These are phyloP conservation scores for Blastobotrys muscicola DNA, from an alignment of 805 yeast genomes.

Conservation along the genomic window DNA sequence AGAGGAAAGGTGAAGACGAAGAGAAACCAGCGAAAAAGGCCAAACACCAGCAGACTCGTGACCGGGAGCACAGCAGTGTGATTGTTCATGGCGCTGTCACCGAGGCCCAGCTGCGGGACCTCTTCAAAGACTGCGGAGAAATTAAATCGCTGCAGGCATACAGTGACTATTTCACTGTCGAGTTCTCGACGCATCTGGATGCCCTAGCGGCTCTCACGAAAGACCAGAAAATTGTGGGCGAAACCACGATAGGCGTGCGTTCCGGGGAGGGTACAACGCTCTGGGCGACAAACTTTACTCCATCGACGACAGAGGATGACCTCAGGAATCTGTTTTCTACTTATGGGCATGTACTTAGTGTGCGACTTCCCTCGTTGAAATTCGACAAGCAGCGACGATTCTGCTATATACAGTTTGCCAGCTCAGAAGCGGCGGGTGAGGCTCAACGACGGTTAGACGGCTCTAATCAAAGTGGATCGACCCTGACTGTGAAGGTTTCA, in stretches of 20 bases:
- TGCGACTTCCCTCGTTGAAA: constrained; percentile 57
- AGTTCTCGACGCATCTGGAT: constrained; percentile 40
- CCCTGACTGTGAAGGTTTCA: constrained; percentile 50
- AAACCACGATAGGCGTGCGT: constrained; percentile 36
- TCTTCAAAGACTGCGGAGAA: constrained; percentile 55
- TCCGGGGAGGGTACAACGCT: constrained; percentile 42
- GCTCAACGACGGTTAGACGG: constrained; percentile 39
- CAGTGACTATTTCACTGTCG: constrained; percentile 41
- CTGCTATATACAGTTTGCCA: constrained; percentile 56
- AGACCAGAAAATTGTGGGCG: constrained; percentile 40
- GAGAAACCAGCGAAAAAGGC: constrained; percentile 4
- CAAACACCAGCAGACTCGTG: constrained; percentile 27
- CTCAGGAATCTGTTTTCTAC: constrained; percentile 34
- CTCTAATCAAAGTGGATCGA: constrained; percentile 21
- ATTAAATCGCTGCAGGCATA: constrained; percentile 31
- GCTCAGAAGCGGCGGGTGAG: constrained; percentile 33
- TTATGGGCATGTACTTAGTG: constrained; percentile 36
- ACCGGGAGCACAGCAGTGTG: constrained; percentile 52
- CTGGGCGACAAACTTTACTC: constrained; percentile 72
- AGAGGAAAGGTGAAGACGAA: background rate
- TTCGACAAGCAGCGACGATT: constrained; percentile 52
- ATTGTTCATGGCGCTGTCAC: constrained; percentile 38
- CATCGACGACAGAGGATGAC: constrained; percentile 34
- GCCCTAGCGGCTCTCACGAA: constrained; percentile 53
- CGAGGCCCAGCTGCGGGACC: constrained; percentile 31